Percentiles rank a stretch among this genome's conserved stretches.
phyloP scores from a whole-genome alignment of 1,139 yeast genomes.

The Sugiyamaella novakii region DNA sequence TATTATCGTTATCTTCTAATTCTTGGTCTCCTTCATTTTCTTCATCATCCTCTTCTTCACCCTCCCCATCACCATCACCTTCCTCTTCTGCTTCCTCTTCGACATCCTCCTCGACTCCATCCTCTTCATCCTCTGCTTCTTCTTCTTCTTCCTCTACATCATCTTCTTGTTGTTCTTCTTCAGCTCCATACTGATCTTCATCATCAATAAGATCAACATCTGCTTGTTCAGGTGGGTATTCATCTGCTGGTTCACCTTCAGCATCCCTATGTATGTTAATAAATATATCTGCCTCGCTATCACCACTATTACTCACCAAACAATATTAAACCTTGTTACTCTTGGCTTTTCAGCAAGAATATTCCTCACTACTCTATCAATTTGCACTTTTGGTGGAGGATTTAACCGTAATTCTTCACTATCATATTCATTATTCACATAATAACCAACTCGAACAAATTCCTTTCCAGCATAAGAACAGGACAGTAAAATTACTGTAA shows the following conservation, averaged over 20 bases:
- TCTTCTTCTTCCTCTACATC: conserved; percentile 27
- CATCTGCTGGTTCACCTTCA: conserved; percentile 58
- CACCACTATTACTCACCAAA: conserved; percentile 63
- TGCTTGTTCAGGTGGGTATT: conserved; percentile 77
- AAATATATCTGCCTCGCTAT: not conserved
- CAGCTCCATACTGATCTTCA: conserved; percentile 44
- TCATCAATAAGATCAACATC: conserved; percentile 55
- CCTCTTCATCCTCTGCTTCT: conserved; percentile 24
- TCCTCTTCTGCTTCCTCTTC: conserved; percentile 16
- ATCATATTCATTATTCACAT: conserved; percentile 95
- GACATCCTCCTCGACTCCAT: conserved; percentile 16
- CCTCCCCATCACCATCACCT: conserved; percentile 4
- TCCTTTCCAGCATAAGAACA: conserved; percentile 93
- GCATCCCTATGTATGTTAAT: conserved; percentile 41
- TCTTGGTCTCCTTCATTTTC: not conserved
- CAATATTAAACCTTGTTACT: conserved; percentile 93
- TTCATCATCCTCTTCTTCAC: conserved; percentile 1
- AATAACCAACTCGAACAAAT: conserved; percentile 95
- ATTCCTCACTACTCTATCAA: conserved; percentile 91
- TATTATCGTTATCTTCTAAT: no score
- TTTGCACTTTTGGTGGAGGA: conserved; percentile 92
- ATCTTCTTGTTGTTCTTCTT: conserved; percentile 32
- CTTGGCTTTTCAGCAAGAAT: conserved; percentile 96
- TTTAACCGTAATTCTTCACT: conserved; percentile 88
- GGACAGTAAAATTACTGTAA: conserved; percentile 87